phyloP scores from a whole-genome alignment of 257 asterid species.

The Penstemon barbatus region DNA sequence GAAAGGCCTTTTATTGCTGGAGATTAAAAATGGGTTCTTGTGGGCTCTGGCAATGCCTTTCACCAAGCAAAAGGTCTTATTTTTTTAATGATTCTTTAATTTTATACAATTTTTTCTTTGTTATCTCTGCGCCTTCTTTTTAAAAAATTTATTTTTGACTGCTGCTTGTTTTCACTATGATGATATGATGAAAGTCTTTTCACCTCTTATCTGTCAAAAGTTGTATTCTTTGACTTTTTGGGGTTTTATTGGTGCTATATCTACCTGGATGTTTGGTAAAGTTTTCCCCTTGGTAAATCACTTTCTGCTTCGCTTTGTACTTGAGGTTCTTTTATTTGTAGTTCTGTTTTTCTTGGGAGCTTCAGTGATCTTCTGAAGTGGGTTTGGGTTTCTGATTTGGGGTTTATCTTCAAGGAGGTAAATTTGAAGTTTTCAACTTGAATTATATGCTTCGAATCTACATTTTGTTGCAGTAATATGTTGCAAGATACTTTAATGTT shows the following conservation, averaged over 20 bases:
- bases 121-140: constrained; percentile 19
- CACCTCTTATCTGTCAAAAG: constrained; percentile 44
- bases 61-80: constrained; percentile 52
- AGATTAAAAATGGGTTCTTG: constrained; percentile 50
- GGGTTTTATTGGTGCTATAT: constrained; percentile 41
- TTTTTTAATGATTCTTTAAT: constrained; percentile 32
- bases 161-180: constrained; percentile 33
- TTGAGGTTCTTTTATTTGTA: constrained; percentile 18
- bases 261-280: constrained; percentile 42
- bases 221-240: constrained; percentile 40
- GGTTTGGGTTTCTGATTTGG: constrained; percentile 25
- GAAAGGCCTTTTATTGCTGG: constrained; percentile 31
- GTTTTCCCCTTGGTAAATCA: constrained; percentile 17
- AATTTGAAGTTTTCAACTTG: constrained; percentile 17
- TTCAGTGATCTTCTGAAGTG: constrained; percentile 26
- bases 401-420: constrained; percentile 29
- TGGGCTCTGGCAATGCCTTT: constrained; percentile 61
- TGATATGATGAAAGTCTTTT: constrained; percentile 37
- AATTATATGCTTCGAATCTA: not conserved
- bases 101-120: not conserved
- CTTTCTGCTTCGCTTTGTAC: constrained; percentile 29
- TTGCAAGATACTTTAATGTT: constrained; percentile 2
- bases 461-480: not conserved
- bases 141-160: constrained; percentile 28
- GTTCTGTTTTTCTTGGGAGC: constrained; percentile 23